Evolutionary conservation across 2,329 filamentous ascomycete species (phyloP).

Genomic region (Fragosphaeria purpurea): DNA sequence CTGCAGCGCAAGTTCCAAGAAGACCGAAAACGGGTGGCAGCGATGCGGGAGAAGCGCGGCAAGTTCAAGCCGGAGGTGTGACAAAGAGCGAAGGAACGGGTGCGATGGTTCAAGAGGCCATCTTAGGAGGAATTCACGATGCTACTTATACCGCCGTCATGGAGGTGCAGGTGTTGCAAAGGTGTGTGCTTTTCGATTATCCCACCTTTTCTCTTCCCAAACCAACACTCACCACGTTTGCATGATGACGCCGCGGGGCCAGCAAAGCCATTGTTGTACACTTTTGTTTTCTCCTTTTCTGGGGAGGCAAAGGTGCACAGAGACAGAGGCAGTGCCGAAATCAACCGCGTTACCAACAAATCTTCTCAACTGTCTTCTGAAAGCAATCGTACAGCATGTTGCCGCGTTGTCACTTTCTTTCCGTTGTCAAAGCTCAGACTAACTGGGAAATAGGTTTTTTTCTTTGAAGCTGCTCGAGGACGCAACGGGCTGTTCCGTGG

Average conservation of each 20-base stretch:
- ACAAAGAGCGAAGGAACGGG: constrained; percentile 5
- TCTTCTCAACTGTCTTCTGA: constrained; percentile 25
- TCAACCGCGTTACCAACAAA: constrained; percentile 32
- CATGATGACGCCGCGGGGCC: constrained; percentile 31
- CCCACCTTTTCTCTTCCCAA: constrained; percentile 2
- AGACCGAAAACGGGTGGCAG: constrained; percentile 60
- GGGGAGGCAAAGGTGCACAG: too few species aligned
- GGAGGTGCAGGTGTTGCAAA: too few species aligned
- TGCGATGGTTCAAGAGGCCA: too few species aligned
- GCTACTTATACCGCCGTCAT: too few species aligned
- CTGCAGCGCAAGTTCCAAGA: constrained; percentile 65
- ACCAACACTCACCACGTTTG: background rate
- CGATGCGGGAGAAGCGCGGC: constrained; percentile 58
- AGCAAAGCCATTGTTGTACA: constrained; percentile 21
- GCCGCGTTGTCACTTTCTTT: too few species aligned
- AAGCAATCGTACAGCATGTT: background rate
- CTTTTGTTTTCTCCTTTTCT: too few species aligned
- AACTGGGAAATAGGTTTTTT: too few species aligned
- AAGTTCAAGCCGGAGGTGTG: constrained; percentile 45
- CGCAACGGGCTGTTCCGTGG: too few species aligned
- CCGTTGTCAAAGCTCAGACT: too few species aligned
- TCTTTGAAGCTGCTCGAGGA: too few species aligned
- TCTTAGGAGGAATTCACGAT: too few species aligned
- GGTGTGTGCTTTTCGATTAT: background rate
- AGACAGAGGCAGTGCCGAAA: constrained; percentile 30